phyloP scores from a whole-genome alignment of 176 grass and related monocot genomes.

The Thinopyrum elongatum region DNA sequence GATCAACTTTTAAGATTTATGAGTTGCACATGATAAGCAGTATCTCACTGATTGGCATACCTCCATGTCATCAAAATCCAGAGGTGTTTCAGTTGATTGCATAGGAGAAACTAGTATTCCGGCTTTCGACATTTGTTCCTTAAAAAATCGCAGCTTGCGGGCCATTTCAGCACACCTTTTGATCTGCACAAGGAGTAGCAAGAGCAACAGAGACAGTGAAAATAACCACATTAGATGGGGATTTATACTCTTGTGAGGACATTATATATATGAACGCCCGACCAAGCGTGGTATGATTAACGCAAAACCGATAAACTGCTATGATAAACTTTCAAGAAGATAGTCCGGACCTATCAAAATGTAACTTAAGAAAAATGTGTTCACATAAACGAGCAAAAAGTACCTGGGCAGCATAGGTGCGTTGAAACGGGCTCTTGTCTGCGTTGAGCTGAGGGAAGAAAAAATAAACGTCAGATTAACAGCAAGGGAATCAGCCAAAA shows the following conservation, averaged over 20 bases:
- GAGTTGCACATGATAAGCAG: not conserved
- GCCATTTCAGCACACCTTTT: constrained; percentile 96
- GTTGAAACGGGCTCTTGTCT: constrained; percentile 96
- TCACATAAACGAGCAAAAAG: constrained; percentile 2
- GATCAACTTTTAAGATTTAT: not conserved
- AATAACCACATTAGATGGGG: not conserved
- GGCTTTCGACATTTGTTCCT: constrained; percentile 83
- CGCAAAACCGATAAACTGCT: not conserved
- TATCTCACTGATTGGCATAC: constrained; percentile 30
- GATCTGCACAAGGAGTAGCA: constrained; percentile 47
- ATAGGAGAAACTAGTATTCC: constrained; percentile 45
- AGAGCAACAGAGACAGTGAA: not conserved
- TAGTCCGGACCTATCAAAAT: not conserved
- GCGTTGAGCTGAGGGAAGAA: constrained; percentile 75
- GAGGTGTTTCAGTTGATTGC: constrained; percentile 36
- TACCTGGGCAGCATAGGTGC: constrained; percentile 93
- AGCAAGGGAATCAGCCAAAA: not conserved
- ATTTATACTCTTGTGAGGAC: not conserved
- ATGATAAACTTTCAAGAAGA: not conserved
- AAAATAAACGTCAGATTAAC: constrained; percentile 23
- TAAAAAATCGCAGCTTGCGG: constrained; percentile 80
- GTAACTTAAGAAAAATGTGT: not conserved
- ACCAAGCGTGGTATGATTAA: not conserved
- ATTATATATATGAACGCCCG: not conserved
- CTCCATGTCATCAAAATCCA: constrained; percentile 84